These are phyloP conservation scores for Pleurotus salmoneostramineus DNA, from an alignment of 768 basidiomycete genomes.

Conservation along the genomic window DNA sequence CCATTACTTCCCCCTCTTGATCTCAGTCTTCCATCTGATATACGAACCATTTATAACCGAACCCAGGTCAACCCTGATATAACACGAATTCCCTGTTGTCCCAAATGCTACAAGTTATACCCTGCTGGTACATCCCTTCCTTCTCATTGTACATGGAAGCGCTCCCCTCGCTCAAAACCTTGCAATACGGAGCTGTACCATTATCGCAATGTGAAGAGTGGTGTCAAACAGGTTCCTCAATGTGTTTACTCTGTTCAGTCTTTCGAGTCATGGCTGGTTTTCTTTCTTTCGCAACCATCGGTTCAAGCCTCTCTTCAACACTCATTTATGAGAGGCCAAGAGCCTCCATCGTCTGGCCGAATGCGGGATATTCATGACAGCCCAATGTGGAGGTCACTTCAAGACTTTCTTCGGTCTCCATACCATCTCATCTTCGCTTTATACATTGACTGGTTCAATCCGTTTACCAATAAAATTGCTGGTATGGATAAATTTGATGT, in stretches of 20 bases:
- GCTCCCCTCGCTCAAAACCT: constrained; percentile 12
- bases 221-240: constrained; percentile 14
- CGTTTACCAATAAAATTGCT: constrained; percentile 26
- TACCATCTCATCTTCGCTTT: constrained; percentile 22
- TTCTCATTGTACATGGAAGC: constrained; percentile 13
- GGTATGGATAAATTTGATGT: constrained; percentile 12
- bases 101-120: constrained; percentile 19
- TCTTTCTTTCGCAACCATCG: constrained; percentile 17
- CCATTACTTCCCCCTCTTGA: not conserved
- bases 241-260: constrained; percentile 19
- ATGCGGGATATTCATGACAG: constrained; percentile 23
- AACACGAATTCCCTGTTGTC: constrained; percentile 20
- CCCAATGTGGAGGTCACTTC: constrained; percentile 20
- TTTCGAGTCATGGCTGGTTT: constrained; percentile 23
- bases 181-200: constrained; percentile 19
- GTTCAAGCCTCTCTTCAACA: constrained; percentile 17
- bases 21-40: constrained; percentile 17
- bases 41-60: constrained; percentile 16
- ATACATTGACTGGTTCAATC: constrained; percentile 35
- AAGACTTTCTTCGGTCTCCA: constrained; percentile 9
- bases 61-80: constrained; percentile 18
- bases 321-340: constrained; percentile 8
- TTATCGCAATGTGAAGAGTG: constrained; percentile 10
- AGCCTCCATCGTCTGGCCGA: constrained; percentile 3
- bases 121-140: constrained; percentile 11